Base-by-base conservation (phyloP, 768 basidiomycete species). In the Lactarius deliciosus region DNA sequence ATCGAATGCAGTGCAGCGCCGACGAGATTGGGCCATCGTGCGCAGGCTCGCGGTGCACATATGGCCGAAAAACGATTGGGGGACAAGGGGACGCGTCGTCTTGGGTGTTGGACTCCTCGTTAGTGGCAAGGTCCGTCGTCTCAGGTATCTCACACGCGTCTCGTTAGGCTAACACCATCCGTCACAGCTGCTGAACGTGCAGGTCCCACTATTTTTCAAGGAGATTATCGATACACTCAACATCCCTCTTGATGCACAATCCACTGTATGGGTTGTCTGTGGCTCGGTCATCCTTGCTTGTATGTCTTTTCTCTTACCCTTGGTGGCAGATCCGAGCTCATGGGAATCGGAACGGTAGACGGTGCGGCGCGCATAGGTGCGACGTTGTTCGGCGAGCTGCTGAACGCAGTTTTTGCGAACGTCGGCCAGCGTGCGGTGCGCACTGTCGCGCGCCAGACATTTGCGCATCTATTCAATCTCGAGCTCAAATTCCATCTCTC, bases 141-240 rank as follows among this genome's bases (percentile, higher is more conserved):
- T 8, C 38, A 1, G n/a, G n/a, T 7, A 25, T 34, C 32, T 41
- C 40, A 5, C 58, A 55, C 50, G 15, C 30, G 34, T 45, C 20
- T 15, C 47, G 64, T n/a, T 34, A 41, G 18, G n/a, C 2, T 10
- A 47, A n/a, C 30, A 25, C 53, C 57, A 2, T 32, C 59, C n/a
- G 6, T 56, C 63, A 30, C 20, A 95, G 94, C 78, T 97, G 54
- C 78, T 98, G 64, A 99, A 98, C 75, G 97, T 99, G 1, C 96
- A 98, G 82, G 96, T 99, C n/a, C 97, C 97, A 0, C 85, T 93
- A 70, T 79, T 98, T 68, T 99, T 99, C 85, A 98, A 98, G 77
- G 77, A 82, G 32, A 85, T 99, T 53, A 87, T 99, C 61, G 96
- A 99, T 75, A 77, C 91, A 1, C 80, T 99, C 68, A 97, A 98